Evolutionary conservation across 139 green algal species (phyloP), one percentile per base, ranked within the genome.

Genomic region (Chlamydomonas asymmetrica): DNA sequence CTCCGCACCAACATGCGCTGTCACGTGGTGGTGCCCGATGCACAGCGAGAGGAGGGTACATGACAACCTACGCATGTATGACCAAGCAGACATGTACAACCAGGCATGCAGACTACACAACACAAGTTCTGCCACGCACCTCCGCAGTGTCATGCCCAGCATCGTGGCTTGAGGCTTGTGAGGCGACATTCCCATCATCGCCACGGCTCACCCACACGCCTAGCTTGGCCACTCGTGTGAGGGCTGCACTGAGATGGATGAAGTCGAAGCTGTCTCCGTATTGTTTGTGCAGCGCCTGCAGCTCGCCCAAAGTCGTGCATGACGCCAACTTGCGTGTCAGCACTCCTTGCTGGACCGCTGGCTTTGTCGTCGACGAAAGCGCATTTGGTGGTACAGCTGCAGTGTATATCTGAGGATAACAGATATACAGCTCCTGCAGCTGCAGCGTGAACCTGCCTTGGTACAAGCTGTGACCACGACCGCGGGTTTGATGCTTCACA

Each of bases 291-390:
- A 68, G 62, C 35, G 35, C 32, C 34, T 38, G 18, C 62, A 68
- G 35, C 62, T 68, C 62, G 20, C 50, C 37, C 62, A 37, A 68
- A n/a, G 62, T 34, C 37, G 34, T 39, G 34, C 62, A 68, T 49
- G 62, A 37, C 34, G 20, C 32, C 18, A 68, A 54, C 6, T 50
- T 16, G 18, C 62, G 62, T 10, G 62, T 68, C 32, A 68, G 62
- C 6, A 18, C n/a, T n/a, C n/a, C n/a, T n/a, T n/a, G n/a, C n/a
- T n/a, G n/a, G n/a, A n/a, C n/a, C n/a, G n/a, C n/a, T n/a, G n/a
- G n/a, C n/a, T n/a, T n/a, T n/a, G n/a, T n/a, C n/a, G n/a, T n/a
- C n/a, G n/a, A n/a, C n/a, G n/a, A n/a, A n/a, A n/a, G n/a, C n/a
- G n/a, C n/a, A n/a, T n/a, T n/a, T n/a, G n/a, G n/a, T n/a, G n/a